Base-by-base conservation (phyloP, 2,329 filamentous ascomycete species). In the Botrytis galanthina region DNA sequence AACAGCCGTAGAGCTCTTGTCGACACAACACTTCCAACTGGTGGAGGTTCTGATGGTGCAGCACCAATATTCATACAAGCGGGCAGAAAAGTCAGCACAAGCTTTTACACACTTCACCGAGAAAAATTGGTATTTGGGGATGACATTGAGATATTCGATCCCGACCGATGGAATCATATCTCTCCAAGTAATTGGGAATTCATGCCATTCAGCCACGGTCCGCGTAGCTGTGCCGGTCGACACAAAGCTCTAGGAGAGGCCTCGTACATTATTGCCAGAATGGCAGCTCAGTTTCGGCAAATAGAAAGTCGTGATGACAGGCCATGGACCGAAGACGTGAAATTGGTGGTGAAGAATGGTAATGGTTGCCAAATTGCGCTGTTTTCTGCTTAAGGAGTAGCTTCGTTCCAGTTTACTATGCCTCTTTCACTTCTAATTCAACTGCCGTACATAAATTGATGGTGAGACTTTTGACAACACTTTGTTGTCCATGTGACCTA, bases 131-230 rank as follows among this genome's bases (percentile, higher is more conserved):
- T 94, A 77, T 94, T 92, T 91, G 92, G 92, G 1, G 79, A 86
- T 0, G 90, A 93, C 74, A 91, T 89, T 0, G 88, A 92, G 14
- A 85, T 88, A 1, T 96, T 94, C 82, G 84, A 87, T 8, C 93
- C 93, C 0, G 92, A 93, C 82, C 85, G 93, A 37, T 96, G 93
- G 93, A 81, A 80, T 39, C 6, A 32, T 4, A 54, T 82, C 87
- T 64, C 92, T 94, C 82, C 93, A 92, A 84, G 87, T 87, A 48
- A 89, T 90, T 0, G 93, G 93, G 74, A 91, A 64, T 70, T 72
- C 39, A 67, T 92, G 63, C 91, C 91, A 0, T 95, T 95, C 79
- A 92, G 90, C 76, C 83, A 89, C 37, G 91, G 91, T 0, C 90
- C 91, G 0, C 83, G 91, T 5, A 86, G 90, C 0, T 93, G 91